Evolutionary conservation across 2,329 filamentous ascomycete genomes (phyloP), one percentile per base, ranked within the genome.

Genomic region (Fusarium caatingaense): DNA sequence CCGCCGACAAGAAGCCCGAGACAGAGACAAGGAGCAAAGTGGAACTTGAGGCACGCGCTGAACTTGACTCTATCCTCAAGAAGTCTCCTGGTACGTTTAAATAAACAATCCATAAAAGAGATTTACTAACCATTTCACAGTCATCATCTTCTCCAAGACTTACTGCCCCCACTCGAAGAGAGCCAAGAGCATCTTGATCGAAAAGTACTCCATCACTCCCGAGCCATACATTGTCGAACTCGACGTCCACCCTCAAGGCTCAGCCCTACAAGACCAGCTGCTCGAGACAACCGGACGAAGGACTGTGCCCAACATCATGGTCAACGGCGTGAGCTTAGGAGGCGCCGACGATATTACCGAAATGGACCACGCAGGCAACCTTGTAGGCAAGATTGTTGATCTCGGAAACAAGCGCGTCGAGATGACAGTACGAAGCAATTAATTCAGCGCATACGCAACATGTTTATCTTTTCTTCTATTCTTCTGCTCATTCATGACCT

Each of bases 141-240:
- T 98, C 64, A 92, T 98, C 78, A 93, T 99, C 74, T 98, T 98
- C 83, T 97, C 94, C 69, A 98, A 99, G 81, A 89, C 92, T 2
- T 97, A 95, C 82, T 99, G 96, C 80, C 93, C 92, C 1, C 91
- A 88, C 82, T 98, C 94, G 54, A 91, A 90, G 77, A 90, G 89
- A 73, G 96, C 96, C 47, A 99, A 99, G 82, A 85, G 86, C 45
- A 87, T 98, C 59, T 87, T 99, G 42, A 88, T 97, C 44, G 89
- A 94, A 23, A 91, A 92, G 74, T 98, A 98, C 83, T 85, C 84
- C 57, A 97, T 99, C 77, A 87, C 89, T 1, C 96, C 96, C 0
- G 82, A 88, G 13, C 96, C 96, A 0, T 92, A 90, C 76, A 92
- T 99, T 10, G 94, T 98, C 54, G 96, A 99, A 81, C 88, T 99